These are phyloP conservation scores for Xylariales sp. DNA, from an alignment of 2,329 filamentous ascomycete genomes.

Conservation along the genomic window DNA sequence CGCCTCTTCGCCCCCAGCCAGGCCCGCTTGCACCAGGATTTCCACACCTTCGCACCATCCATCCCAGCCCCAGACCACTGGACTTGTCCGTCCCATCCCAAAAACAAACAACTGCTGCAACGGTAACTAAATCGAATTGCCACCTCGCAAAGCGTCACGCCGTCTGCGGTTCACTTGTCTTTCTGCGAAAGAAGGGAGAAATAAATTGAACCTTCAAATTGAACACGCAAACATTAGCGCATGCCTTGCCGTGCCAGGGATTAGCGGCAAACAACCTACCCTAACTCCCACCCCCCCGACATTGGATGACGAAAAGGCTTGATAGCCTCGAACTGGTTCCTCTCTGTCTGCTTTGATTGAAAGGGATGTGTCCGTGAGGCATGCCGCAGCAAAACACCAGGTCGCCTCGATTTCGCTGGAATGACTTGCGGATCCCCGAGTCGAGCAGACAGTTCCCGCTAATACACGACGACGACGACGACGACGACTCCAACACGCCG, in stretches of 20 bases:
- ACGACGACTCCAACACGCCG: no score
- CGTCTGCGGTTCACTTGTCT: no score
- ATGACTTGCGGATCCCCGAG: constrained; percentile 3
- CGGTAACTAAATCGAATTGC: no score
- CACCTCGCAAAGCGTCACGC: no score
- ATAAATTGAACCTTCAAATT: no score
- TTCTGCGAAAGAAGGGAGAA: no score
- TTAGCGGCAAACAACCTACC: no score
- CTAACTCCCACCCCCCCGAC: no score
- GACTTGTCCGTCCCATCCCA: neutral
- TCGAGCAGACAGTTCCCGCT: neutral
- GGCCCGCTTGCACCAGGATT: neutral
- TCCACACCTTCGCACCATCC: neutral
- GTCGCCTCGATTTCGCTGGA: constrained; percentile 3
- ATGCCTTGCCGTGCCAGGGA: no score
- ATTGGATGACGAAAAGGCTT: no score
- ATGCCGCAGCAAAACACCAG: constrained; percentile 8
- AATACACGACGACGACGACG: neutral
- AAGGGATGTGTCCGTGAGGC: constrained; percentile 8
- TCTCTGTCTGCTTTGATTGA: neutral
- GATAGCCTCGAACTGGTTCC: neutral
- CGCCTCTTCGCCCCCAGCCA: neutral
- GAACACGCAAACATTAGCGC: no score
- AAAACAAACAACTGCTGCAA: no score
- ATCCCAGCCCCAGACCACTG: neutral